Evolutionary conservation across 108 stramenopile species (phyloP).

Genomic region (Cyclostephanos tholiformis): DNA sequence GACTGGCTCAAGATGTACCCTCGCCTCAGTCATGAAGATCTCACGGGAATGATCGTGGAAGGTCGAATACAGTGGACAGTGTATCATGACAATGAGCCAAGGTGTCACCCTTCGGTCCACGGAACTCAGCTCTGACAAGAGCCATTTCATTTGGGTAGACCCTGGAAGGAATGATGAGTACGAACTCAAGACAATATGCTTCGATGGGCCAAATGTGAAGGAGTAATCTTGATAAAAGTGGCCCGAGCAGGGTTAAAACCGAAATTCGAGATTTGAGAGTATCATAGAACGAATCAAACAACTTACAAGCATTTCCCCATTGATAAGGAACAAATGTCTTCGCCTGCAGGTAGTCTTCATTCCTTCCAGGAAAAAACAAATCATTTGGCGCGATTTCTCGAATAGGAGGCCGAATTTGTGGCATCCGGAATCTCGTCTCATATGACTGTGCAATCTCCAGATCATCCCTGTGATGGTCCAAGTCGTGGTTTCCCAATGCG

Average conservation of each 20-base stretch:
- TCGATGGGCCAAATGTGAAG: constrained; percentile 69
- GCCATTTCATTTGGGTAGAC: constrained; percentile 75
- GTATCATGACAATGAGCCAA: constrained; percentile 82
- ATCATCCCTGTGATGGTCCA: constrained; percentile 66
- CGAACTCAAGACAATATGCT: constrained; percentile 75
- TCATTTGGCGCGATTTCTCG: constrained; percentile 53
- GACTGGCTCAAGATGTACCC: constrained; percentile 78
- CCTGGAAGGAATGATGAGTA: constrained; percentile 72
- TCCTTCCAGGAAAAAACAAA: constrained; percentile 43
- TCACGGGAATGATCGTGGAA: constrained; percentile 70
- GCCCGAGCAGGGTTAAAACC: not conserved
- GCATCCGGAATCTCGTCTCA: constrained; percentile 83
- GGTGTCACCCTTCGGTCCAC: constrained; percentile 78
- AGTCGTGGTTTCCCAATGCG: constrained; percentile 85
- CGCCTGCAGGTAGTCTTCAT: constrained; percentile 46
- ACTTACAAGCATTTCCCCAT: constrained; percentile 72
- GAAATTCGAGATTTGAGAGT: not conserved
- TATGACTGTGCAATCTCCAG: constrained; percentile 72
- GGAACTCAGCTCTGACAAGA: constrained; percentile 61
- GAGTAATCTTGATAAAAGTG: constrained; percentile 48
- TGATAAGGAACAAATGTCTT: constrained; percentile 77
- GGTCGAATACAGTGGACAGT: constrained; percentile 86
- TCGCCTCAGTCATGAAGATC: constrained; percentile 64
- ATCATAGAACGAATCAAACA: not conserved
- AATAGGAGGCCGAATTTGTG: constrained; percentile 61